phyloP scores from a whole-genome alignment of 2,329 filamentous ascomycete genomes.

The Pseudogymnoascus sp. region DNA sequence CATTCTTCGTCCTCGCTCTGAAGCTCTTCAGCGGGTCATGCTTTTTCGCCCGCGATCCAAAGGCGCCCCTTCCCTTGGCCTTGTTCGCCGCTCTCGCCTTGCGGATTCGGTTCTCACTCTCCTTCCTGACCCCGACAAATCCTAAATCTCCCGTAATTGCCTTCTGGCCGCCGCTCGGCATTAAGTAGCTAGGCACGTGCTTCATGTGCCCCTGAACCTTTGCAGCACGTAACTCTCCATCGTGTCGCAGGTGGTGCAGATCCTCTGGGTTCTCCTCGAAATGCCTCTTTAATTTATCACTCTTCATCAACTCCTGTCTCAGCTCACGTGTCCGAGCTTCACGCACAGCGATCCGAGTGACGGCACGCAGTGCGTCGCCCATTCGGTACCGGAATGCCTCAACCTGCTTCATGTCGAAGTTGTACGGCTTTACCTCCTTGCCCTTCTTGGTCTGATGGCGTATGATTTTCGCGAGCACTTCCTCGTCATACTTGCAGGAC shows the following conservation, averaged over 20 bases:
- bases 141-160: slow-evolving; percentile 60
- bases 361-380: slow-evolving; percentile 81
- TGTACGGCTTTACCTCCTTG: slow-evolving; percentile 79
- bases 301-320: slow-evolving; percentile 81
- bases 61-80: slow-evolving; percentile 37
- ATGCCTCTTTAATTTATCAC: slow-evolving; percentile 86
- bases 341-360: slow-evolving; percentile 81
- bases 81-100: slow-evolving; percentile 37
- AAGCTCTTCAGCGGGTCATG: slow-evolving; percentile 84
- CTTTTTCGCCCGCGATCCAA: slow-evolving; percentile 45
- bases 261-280: slow-evolving; percentile 96
- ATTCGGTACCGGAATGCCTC: slow-evolving; percentile 93
- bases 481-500: slow-evolving; percentile 74
- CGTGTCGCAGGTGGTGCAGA: slow-evolving; percentile 77
- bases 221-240: slow-evolving; percentile 76
- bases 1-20: slow-evolving; percentile 66
- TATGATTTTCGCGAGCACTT: slow-evolving; percentile 69
- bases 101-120: slow-evolving; percentile 36
- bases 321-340: slow-evolving; percentile 85
- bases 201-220: slow-evolving; percentile 82
- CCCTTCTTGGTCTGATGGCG: slow-evolving; percentile 70
- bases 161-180: slow-evolving; percentile 68
- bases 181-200: slow-evolving; percentile 87
- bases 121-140: slow-evolving; percentile 61
- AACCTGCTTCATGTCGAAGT: slow-evolving; percentile 89